These are phyloP conservation scores for Psophocarpus tetragonolobus DNA, from an alignment of 306 rosid genomes.

Conservation along the genomic window DNA sequence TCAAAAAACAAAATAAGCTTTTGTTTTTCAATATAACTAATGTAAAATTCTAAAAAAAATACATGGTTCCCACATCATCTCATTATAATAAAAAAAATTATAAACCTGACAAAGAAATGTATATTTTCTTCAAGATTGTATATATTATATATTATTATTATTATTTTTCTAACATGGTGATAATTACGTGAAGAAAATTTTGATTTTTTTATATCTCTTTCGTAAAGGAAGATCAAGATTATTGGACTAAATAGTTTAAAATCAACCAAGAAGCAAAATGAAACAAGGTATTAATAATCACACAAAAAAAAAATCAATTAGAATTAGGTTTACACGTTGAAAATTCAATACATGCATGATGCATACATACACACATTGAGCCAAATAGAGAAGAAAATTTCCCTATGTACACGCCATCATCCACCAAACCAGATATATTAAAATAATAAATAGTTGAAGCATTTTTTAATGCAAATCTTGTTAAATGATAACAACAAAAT, in stretches of 20 bases:
- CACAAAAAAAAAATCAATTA: background rate
- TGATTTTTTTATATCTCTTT: background rate
- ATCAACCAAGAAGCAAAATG: background rate
- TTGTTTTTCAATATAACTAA: background rate
- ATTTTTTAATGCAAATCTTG: background rate
- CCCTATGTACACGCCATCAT: slow-evolving; percentile 27
- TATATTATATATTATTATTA: too few relatives aligned
- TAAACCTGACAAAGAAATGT: background rate
- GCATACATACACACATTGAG: background rate
- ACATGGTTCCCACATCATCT: background rate
- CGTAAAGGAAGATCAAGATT: background rate
- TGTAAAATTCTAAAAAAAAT: background rate
- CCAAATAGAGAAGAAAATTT: background rate
- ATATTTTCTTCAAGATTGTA: background rate
- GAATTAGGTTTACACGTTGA: slow-evolving; percentile 25
- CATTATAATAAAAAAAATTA: background rate
- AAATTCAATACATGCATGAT: background rate
- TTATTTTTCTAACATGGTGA: background rate
- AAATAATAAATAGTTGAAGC: background rate
- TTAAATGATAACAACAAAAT: background rate
- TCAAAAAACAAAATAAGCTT: background rate
- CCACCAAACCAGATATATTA: slow-evolving; percentile 15
- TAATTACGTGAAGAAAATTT: background rate
- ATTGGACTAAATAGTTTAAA: background rate
- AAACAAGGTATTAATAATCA: background rate